Evolutionary conservation across 176 grass and related monocot genomes (phyloP), one percentile per base, ranked within the genome.

Genomic region (Zoysia pacifica): DNA sequence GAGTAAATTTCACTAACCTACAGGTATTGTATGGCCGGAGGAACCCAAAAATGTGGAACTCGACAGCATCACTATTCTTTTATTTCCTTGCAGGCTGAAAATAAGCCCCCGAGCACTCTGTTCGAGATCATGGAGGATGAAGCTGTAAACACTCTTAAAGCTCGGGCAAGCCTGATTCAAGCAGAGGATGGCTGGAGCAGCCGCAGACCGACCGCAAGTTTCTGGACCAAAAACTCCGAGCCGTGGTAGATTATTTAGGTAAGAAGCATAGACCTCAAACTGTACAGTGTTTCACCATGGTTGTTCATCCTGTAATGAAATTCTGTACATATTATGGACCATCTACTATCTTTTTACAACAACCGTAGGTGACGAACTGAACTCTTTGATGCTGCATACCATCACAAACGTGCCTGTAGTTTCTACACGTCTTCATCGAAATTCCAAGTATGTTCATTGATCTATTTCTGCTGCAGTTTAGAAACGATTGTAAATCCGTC

Each of bases 111-210:
- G 37, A 86, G 40, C 50, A 75, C 48, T 84, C 51, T 10, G n/a
- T 46, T 85, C 74, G 84, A 92, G 63, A 69, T 66, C 7, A 72
- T 89, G 81, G 91, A 97, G 79, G 77, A 90, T 2, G 90, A 89
- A 9, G 83, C 90, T 1, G 83, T 92, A 19, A 82, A 67, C 37
- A 90, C 87, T 62, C 87, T 94, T 1, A 87, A 7, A 47, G 47
- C 44, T 5, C 82, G 91, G 14, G 9, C 92, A 55, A 85, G 67
- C 9, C 71, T 97, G 46, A 92, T 97, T 80, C 79, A 92, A 65
- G 85, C 85, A 74, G 89, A 97, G 65, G 94, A 92, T 69, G 94
- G 91, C 75, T 90, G 94, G 91, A 89, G 42, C 48, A 81, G 76
- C 37, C 44, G 51, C 7, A 79, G 68, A 75, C 67, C 79, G 5